A percentile compares a stretch with the other conserved stretches of the same genome.
These are phyloP conservation scores for Cardiosporidium cionae DNA, from an alignment of 169 alveolate species.

Conservation along the genomic window DNA sequence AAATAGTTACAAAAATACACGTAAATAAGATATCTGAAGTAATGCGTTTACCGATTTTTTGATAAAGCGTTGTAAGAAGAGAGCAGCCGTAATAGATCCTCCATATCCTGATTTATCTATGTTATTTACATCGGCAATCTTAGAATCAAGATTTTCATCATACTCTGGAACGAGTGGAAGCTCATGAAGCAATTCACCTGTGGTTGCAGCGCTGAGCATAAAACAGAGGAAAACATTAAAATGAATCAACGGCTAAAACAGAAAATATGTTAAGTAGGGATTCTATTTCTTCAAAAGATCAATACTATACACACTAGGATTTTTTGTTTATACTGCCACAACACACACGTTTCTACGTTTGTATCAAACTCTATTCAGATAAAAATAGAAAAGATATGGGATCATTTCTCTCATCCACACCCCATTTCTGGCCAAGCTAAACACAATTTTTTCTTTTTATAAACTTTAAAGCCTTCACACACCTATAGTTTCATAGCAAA, in stretches of 20 bases:
- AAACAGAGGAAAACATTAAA: too few species aligned
- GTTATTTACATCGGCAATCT: slow-evolving; percentile 79
- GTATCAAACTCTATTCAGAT: too few species aligned
- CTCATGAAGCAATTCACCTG: slow-evolving; percentile 75
- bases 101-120: slow-evolving; percentile 34
- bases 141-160: slow-evolving; percentile 56
- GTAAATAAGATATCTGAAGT: not conserved
- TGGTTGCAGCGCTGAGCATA: slow-evolving; percentile 33
- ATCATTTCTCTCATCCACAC: too few species aligned
- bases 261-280: not conserved
- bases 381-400: too few species aligned
- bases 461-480: too few species aligned
- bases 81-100: slow-evolving; percentile 79
- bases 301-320: too few species aligned
- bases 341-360: too few species aligned
- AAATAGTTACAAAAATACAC: not conserved
- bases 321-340: too few species aligned
- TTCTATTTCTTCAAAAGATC: not conserved
- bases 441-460: too few species aligned
- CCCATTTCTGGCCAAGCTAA: too few species aligned
- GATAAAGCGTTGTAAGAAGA: slow-evolving; percentile 81
- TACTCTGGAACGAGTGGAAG: slow-evolving; percentile 76
- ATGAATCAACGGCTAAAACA: too few species aligned
- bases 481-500: too few species aligned
- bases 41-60: slow-evolving; percentile 34